Conservation (phyloP, 2,329 filamentous ascomycete species). For the Ceratocystis cubensis region DNA sequence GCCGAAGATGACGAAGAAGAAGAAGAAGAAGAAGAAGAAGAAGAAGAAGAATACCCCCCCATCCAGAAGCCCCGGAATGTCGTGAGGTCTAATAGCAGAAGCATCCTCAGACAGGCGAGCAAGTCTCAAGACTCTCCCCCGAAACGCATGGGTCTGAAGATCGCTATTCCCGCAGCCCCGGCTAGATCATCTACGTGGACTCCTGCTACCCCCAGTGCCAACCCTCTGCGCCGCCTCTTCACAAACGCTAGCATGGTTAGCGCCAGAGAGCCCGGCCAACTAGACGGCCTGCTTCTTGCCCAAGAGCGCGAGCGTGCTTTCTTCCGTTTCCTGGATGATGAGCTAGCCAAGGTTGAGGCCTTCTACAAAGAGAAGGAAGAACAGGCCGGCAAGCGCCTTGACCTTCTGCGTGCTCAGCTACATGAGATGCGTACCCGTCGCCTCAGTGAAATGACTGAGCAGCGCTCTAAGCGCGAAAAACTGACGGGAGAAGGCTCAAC, state of each 20-base stretch:
- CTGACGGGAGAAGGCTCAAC: slow-evolving; percentile 21
- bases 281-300: slow-evolving; percentile 46
- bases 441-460: slow-evolving; percentile 52
- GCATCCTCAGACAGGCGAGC: slow-evolving; percentile 12
- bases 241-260: slow-evolving; percentile 25
- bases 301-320: slow-evolving; percentile 72
- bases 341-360: slow-evolving; percentile 79
- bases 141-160: slow-evolving; percentile 5
- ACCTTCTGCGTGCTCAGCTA: slow-evolving; percentile 64
- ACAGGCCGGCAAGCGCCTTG: slow-evolving; percentile 62
- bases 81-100: slow-evolving; percentile 2
- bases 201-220: slow-evolving; percentile 25
- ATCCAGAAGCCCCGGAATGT: slow-evolving; percentile 10
- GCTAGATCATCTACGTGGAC: slow-evolving; percentile 2
- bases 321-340: slow-evolving; percentile 67
- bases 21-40: background rate
- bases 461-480: slow-evolving; percentile 28
- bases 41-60: background rate
- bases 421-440: slow-evolving; percentile 86
- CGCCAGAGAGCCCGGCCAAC: slow-evolving; percentile 25
- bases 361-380: slow-evolving; percentile 86
- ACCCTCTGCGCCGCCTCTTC: slow-evolving; percentile 28
- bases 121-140: background rate
- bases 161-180: slow-evolving; percentile 1
- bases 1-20: slow-evolving; percentile 23